These are phyloP conservation scores for Populus alba DNA, from an alignment of 345 rosid genomes.

Conservation along the genomic window DNA sequence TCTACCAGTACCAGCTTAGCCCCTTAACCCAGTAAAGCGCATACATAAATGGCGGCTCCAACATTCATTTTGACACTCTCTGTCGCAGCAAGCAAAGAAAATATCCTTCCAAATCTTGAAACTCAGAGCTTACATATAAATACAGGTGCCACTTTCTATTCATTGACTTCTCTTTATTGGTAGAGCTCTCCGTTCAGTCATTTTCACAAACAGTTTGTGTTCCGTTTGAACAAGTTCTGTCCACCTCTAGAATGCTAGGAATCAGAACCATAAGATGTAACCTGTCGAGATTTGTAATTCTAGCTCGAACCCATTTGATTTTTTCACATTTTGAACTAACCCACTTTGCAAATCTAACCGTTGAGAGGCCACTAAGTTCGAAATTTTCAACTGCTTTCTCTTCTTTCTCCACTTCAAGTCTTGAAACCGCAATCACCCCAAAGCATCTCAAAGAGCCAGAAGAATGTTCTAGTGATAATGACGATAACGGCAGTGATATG, in stretches of 20 bases:
- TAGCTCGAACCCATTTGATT: conserved; percentile 11
- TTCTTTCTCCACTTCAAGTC: conserved; percentile 23
- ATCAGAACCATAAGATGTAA: conserved; percentile 26
- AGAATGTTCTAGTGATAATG: not conserved
- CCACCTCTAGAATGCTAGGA: conserved; percentile 25
- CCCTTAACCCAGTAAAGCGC: no score
- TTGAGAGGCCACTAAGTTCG: conserved; percentile 9
- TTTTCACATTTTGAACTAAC: not conserved
- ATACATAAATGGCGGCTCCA: no score
- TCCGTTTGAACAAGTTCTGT: not conserved
- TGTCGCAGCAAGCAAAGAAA: not conserved
- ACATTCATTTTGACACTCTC: no score
- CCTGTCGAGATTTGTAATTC: not conserved
- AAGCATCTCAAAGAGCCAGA: not conserved
- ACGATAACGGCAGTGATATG: conserved; percentile 19
- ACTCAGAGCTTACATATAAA: no score
- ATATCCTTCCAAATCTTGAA: not conserved
- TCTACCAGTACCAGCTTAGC: no score
- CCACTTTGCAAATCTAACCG: conserved; percentile 7
- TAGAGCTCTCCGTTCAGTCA: conserved; percentile 8
- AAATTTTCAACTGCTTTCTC: conserved; percentile 18
- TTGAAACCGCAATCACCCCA: conserved; percentile 9
- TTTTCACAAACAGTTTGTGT: conserved; percentile 35
- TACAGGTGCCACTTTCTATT: not conserved
- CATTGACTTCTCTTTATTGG: not conserved